Percentiles rank a stretch among this genome's conserved stretches.
These are phyloP conservation scores for Blastomyces percursus DNA, from an alignment of 2,329 filamentous ascomycete species.

Conservation along the genomic window DNA sequence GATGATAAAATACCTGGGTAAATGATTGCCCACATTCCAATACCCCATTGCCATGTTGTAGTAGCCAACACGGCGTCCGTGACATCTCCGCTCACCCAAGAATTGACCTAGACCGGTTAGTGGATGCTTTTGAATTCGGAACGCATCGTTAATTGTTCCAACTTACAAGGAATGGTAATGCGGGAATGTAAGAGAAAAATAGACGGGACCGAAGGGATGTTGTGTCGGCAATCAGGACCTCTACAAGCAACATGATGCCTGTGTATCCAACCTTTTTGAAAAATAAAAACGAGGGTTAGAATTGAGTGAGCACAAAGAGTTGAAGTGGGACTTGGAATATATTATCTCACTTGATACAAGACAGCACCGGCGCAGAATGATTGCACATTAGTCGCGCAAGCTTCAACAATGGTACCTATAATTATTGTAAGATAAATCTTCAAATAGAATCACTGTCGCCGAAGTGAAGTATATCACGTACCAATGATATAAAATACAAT, in stretches of 20 bases:
- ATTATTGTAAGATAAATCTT: not conserved
- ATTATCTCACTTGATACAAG: slow-evolving; percentile 40
- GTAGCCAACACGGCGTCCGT: slow-evolving; percentile 39
- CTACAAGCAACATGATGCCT: slow-evolving; percentile 48
- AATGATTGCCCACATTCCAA: slow-evolving; percentile 55
- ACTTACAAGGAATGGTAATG: slow-evolving; percentile 43
- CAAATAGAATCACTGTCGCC: not conserved
- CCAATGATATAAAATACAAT: slow-evolving; percentile 47
- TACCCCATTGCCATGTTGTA: slow-evolving; percentile 50
- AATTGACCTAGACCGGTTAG: slow-evolving; percentile 39
- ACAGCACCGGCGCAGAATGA: slow-evolving; percentile 49
- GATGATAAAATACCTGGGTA: slow-evolving; percentile 34
- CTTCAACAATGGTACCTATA: slow-evolving; percentile 46
- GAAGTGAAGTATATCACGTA: slow-evolving; percentile 9
- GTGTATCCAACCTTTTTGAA: slow-evolving; percentile 48
- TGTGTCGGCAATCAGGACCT: slow-evolving; percentile 54
- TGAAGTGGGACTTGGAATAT: not conserved
- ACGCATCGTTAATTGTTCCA: not conserved
- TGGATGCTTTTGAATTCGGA: not conserved
- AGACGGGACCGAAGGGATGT: slow-evolving; percentile 53
- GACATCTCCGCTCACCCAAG: slow-evolving; percentile 52
- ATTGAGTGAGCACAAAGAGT: no score
- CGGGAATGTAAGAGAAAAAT: slow-evolving; percentile 55
- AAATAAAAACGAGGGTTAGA: not conserved
- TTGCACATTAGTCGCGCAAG: slow-evolving; percentile 39